Conservation (phyloP, 2,329 filamentous ascomycete genomes). For the Ceratocystis papillata region DNA sequence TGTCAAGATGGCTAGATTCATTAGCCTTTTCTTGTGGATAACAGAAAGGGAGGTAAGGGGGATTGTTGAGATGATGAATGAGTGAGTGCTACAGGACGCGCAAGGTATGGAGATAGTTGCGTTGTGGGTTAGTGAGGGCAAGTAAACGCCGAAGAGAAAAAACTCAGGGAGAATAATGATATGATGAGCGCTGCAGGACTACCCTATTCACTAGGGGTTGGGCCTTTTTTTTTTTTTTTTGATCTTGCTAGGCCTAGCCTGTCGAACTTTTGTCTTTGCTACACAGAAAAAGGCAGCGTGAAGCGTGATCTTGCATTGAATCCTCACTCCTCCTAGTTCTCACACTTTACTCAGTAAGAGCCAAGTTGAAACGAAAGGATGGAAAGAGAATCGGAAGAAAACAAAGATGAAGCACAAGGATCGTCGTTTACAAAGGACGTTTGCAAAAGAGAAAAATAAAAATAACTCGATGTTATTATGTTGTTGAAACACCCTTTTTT, state of each 20-base stretch:
- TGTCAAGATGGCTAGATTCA: too few relatives aligned
- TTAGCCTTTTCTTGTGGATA: neutral
- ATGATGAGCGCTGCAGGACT: neutral
- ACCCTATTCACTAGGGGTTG: neutral
- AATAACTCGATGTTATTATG: neutral
- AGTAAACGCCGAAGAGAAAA: too few relatives aligned
- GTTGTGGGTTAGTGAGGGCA: neutral
- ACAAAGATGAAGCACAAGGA: neutral
- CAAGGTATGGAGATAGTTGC: too few relatives aligned
- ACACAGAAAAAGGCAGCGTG: slow-evolving; percentile 5
- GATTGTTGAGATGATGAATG: too few relatives aligned
- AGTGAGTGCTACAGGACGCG: too few relatives aligned
- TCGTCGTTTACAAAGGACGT: neutral
- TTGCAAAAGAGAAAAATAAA: neutral
- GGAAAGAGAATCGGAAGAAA: neutral
- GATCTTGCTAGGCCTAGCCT: neutral
- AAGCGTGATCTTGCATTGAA: slow-evolving; percentile 2
- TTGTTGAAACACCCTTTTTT: neutral
- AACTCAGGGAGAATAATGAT: neutral
- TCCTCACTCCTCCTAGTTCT: neutral
- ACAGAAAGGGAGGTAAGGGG: neutral
- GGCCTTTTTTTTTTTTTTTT: neutral
- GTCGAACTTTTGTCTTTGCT: slow-evolving; percentile 12
- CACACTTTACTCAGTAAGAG: neutral
- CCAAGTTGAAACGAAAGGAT: neutral